A percentile compares a stretch with the other conserved stretches of the same genome.
Conservation (phyloP, 306 rosid genomes). For the Pyrus pyrifolia region DNA sequence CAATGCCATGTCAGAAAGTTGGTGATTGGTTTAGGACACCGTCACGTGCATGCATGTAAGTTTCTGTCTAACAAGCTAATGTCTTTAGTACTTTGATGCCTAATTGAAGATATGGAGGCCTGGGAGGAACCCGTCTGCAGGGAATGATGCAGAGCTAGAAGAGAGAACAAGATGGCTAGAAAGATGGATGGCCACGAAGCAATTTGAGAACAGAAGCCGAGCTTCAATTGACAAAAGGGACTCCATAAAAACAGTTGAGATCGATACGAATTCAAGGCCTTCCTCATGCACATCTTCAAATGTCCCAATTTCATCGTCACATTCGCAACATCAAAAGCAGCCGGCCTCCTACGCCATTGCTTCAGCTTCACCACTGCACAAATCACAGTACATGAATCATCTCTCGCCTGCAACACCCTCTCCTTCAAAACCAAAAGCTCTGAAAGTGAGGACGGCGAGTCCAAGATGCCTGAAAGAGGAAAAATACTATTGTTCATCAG, state of each 20-base stretch:
- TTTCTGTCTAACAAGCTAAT: background rate
- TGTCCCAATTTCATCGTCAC: background rate
- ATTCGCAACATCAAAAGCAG: conserved; percentile 1
- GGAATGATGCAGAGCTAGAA: conserved; percentile 24
- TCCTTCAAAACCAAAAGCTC: conserved; percentile 13
- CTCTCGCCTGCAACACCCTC: conserved; percentile 19
- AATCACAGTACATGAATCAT: conserved; percentile 1
- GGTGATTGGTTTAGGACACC: background rate
- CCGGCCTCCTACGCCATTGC: conserved; percentile 2
- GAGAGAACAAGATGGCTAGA: conserved; percentile 32
- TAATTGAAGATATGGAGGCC: conserved; percentile 25
- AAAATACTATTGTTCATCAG: conserved; percentile 11
- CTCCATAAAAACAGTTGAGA: conserved; percentile 21
- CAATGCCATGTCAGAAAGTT: background rate
- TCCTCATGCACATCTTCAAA: background rate
- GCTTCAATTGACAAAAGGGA: conserved; percentile 13
- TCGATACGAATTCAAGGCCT: conserved; percentile 15
- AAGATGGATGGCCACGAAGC: conserved; percentile 31
- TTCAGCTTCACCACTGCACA: conserved; percentile 9
- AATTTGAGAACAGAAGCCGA: conserved; percentile 13
- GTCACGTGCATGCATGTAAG: background rate
- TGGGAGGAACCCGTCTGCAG: conserved; percentile 10
- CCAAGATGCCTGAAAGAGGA: conserved; percentile 24
- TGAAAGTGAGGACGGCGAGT: conserved; percentile 18
- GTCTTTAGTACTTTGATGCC: background rate